Evolutionary conservation across 2,329 filamentous ascomycete species (phyloP), one percentile per base, ranked within the genome.

Genomic region (Hypoxylon sp.): DNA sequence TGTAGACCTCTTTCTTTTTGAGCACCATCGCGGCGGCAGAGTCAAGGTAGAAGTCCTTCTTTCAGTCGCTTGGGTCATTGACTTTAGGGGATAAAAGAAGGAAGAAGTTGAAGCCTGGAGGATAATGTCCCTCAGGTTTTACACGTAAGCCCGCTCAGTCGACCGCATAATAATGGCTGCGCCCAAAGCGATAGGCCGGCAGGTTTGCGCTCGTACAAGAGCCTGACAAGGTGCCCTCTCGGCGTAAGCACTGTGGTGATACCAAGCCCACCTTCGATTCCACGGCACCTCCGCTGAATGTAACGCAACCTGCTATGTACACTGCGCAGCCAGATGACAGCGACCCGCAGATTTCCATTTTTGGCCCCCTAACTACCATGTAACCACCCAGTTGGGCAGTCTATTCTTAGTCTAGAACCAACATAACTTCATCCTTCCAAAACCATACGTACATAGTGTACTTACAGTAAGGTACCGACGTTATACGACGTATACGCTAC

Each of bases 1-100:
- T 91, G 76, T 90, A 89, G 24, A 83, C 82, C 67, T 87, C 85
- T 75, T 89, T 91, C 76, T 88, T 91, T 70, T 84, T 82, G 66
- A 88, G 77, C 80, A 87, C 86, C 64, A 75, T 79, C 67, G 62
- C 71, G 58, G 58, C 50, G 60, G 48, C 44, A 42, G 20, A 24
- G 14, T 49, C 36, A 33, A 7, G n/a, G 26, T 18, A 16, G 14
- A 16, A n/a, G 36, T 53, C 12, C 24, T 46, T 67, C 12, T 62
- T 44, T 52, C 32, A 14, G 32, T 42, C 11, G 48, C 36, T 53
- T 45, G 40, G 22, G 8, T 32, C 20, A 44, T 59, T 36, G 45
- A 62, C 48, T 60, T 53, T 26, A 52, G 33, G 40, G 36, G 36
- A 56, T 28, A 33, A 61, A 50, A 40, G 60, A 49, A 62, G 30